phyloP scores from a whole-genome alignment of 768 basidiomycete genomes.

The Podaxis carcinomalis region DNA sequence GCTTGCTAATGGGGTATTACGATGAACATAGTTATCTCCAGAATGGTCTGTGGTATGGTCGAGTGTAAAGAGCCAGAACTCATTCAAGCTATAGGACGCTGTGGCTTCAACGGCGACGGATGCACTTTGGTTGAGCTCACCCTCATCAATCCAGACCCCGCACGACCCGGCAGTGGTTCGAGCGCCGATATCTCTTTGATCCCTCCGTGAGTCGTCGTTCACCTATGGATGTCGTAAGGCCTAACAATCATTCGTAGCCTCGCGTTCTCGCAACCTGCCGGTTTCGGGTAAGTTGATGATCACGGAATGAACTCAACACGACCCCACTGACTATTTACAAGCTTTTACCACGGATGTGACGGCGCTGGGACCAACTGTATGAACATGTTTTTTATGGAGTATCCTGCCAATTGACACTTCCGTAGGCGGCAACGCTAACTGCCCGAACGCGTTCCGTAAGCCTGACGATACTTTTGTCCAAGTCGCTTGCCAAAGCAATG shows the following conservation, averaged over 20 bases:
- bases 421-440: constrained; percentile 30
- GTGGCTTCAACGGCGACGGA: constrained; percentile 34
- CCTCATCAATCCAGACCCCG: constrained; percentile 20
- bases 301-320: background rate
- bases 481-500: constrained; percentile 31
- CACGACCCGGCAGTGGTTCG: constrained; percentile 14
- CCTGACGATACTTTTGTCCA: constrained; percentile 32
- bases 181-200: constrained; percentile 25
- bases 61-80: background rate
- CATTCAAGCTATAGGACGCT: constrained; percentile 22
- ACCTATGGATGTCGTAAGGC: background rate
- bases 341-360: constrained; percentile 40
- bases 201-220: constrained; percentile 28
- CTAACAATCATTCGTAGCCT: constrained; percentile 22
- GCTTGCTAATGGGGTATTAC: background rate
- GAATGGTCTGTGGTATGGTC: background rate
- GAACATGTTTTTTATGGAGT: constrained; percentile 8
- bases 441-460: constrained; percentile 32
- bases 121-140: constrained; percentile 36
- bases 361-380: constrained; percentile 39
- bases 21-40: background rate
- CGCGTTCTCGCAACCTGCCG: constrained; percentile 34
- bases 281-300: constrained; percentile 29
- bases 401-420: background rate
- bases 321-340: constrained; percentile 7